phyloP scores from a whole-genome alignment of 1,284 basidiomycete genomes.

The Apiotrichum brassicae region DNA sequence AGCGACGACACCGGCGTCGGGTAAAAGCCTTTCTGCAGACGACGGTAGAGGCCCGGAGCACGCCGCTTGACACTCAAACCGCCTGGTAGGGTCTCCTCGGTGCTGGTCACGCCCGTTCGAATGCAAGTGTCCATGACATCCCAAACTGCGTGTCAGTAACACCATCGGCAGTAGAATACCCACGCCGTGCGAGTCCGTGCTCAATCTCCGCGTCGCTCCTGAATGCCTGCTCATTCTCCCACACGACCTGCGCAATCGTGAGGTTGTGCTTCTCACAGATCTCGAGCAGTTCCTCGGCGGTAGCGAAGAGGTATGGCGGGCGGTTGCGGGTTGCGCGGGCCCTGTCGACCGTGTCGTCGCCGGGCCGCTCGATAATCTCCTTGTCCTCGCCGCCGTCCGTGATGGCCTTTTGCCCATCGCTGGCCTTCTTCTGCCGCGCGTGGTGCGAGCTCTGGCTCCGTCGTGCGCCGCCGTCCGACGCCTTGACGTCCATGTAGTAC shows the following conservation, averaged over 20 bases:
- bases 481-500: slow-evolving; percentile 93
- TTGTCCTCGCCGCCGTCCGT: neutral
- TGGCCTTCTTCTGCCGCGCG: neutral
- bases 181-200: slow-evolving; percentile 54
- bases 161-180: slow-evolving; percentile 11
- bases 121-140: slow-evolving; percentile 91
- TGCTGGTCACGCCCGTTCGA: slow-evolving; percentile 71
- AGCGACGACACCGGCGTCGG: slow-evolving; percentile 19
- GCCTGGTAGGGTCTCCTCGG: slow-evolving; percentile 73
- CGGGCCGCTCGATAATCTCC: neutral
- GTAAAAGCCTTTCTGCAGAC: slow-evolving; percentile 65
- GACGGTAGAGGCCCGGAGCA: slow-evolving; percentile 75
- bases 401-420: neutral
- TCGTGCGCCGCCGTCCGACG: slow-evolving; percentile 68
- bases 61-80: slow-evolving; percentile 69
- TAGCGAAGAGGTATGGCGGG: slow-evolving; percentile 55
- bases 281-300: slow-evolving; percentile 23
- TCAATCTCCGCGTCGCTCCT: slow-evolving; percentile 69
- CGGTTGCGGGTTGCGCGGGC: neutral
- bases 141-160: slow-evolving; percentile 64
- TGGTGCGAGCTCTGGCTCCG: slow-evolving; percentile 52
- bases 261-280: slow-evolving; percentile 53
- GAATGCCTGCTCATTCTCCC: slow-evolving; percentile 85
- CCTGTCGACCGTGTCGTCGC: slow-evolving; percentile 1
- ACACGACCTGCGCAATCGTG: slow-evolving; percentile 90